Base-by-base conservation (phyloP, 2,329 filamentous ascomycete species). In the Cercospora brassicicola region DNA sequence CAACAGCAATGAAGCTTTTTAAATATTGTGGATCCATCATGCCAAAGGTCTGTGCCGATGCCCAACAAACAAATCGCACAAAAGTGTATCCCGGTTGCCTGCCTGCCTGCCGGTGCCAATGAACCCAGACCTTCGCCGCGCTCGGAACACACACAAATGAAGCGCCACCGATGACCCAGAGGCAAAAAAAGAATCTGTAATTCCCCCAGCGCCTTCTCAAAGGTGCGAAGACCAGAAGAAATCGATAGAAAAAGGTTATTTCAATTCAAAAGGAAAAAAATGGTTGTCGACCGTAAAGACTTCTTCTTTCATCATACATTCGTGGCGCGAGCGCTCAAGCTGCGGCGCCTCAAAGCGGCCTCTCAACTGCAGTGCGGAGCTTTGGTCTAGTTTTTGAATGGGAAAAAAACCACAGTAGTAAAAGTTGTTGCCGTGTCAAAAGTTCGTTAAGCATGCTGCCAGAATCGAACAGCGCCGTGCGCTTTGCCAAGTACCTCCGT, bases 401-500 rank as follows among this genome's bases (percentile, higher is more conserved):
- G 28, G 28, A 33, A 57, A 63, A 63, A 23, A n/a, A 26, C 36
- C 59, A 36, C 60, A 53, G 51, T 55, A 64, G 63, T 63, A 67
- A 64, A 66, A 67, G 53, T 36, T 62, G 60, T 63, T 64, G 61
- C 61, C 53, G 53, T 31, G 53, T 56, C 53, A 59, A 67, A 67
- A 64, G 31, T 53, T 45, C 45, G 18, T 60, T 15, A 59, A 45
- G n/a, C 28, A 64, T 64, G 61, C 66, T 56, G 62, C 61, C 9
- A 45, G 42, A 60, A 59, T 26, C 15, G 61, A 67, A 67, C 36
- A 64, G 60, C 60, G 33, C 30, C 42, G 57, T 55, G 42, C 45
- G 51, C 56, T 67, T 67, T 56, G 59, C 53, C 30, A 61, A 57
- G 66, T 61, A 10, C 48, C 39, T 45, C 56, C 45, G 23, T 48